Evolutionary conservation across 164 flowering plant species (phyloP), one percentile per base, ranked within the genome.

Genomic region (Echeveria elegans): DNA sequence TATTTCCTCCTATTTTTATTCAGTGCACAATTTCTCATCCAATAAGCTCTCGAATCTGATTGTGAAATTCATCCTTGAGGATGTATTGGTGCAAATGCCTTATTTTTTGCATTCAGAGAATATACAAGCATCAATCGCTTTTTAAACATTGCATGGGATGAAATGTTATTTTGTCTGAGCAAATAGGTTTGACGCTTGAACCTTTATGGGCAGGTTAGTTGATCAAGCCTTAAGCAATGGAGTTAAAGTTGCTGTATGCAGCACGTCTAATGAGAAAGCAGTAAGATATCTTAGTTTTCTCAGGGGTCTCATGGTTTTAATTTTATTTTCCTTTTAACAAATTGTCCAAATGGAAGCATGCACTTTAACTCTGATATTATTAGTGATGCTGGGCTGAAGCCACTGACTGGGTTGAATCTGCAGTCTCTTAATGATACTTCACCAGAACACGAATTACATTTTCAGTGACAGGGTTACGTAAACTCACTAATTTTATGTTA

Each of bases 241-340:
- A 61, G 89, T 94, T 14, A 82, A 86, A 72, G 97, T 94, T 72
- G 97, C 96, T 37, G 97, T 90, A 19, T 94, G 98, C 82, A 94
- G 98, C 78, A 94, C 98, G 41, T 94, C 98, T 21, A 94, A 91
- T 79, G 98, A 91, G 82, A 94, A 94, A 86, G 98, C 97, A 89
- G 97, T 94, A 89, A 71, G 98, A 69, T 58, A 66, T 78, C 74
- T 73, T 75, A 78, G 78, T 71, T 68, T 36, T 40, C 23, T 7
- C 7, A 1, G 26, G 26, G 31, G 18, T 23, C 48, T 16, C 21
- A 6, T n/a, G n/a, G n/a, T n/a, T n/a, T n/a, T n/a, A n/a, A n/a
- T n/a, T n/a, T n/a, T n/a, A n/a, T n/a, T n/a, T n/a, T n/a, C n/a
- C n/a, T n/a, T n/a, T n/a, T n/a, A n/a, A n/a, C n/a, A n/a, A n/a